Percentiles rank a stretch among this genome's conserved stretches.
These are phyloP conservation scores for Blumeriella jaapii DNA, from an alignment of 2,329 filamentous ascomycete species.

Conservation along the genomic window DNA sequence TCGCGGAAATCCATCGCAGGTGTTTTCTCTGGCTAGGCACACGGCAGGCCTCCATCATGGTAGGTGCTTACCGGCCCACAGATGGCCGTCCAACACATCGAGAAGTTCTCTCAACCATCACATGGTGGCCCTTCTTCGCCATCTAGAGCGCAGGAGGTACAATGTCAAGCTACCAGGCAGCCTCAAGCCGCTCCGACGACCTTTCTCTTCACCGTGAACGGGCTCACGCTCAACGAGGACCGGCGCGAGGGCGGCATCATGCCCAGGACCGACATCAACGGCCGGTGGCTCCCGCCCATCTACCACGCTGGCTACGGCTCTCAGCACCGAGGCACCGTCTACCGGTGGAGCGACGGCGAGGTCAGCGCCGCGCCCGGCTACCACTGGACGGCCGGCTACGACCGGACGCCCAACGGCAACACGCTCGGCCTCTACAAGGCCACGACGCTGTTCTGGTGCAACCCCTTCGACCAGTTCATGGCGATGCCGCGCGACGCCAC, in stretches of 20 bases:
- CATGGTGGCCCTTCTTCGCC: too few species aligned
- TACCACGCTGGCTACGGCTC: constrained; percentile 10
- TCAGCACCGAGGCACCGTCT: constrained; percentile 14
- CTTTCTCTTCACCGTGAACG: constrained; percentile 31
- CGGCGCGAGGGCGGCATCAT: constrained; percentile 9
- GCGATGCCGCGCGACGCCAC: constrained; percentile 9
- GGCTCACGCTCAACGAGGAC: constrained; percentile 29
- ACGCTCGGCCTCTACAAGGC: constrained; percentile 7
- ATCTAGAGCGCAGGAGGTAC: background rate
- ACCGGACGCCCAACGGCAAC: background rate
- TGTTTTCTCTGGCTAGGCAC: too few species aligned
- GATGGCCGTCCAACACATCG: too few species aligned
- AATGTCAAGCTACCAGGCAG: background rate
- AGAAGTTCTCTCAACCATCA: too few species aligned
- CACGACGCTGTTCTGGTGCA: constrained; percentile 14
- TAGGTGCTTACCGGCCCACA: too few species aligned
- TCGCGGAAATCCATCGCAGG: too few species aligned
- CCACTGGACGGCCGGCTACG: too few species aligned
- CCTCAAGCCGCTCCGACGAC: constrained; percentile 14
- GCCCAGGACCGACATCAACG: constrained; percentile 8
- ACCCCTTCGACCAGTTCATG: constrained; percentile 10
- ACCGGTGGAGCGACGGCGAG: constrained; percentile 15
- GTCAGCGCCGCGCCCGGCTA: background rate
- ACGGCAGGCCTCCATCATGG: too few species aligned
- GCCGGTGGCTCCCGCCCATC: constrained; percentile 18